Percentiles rank a stretch among this genome's conserved stretches.
Conservation (phyloP, 345 rosid genomes). For the Toxicodendron radicans region DNA sequence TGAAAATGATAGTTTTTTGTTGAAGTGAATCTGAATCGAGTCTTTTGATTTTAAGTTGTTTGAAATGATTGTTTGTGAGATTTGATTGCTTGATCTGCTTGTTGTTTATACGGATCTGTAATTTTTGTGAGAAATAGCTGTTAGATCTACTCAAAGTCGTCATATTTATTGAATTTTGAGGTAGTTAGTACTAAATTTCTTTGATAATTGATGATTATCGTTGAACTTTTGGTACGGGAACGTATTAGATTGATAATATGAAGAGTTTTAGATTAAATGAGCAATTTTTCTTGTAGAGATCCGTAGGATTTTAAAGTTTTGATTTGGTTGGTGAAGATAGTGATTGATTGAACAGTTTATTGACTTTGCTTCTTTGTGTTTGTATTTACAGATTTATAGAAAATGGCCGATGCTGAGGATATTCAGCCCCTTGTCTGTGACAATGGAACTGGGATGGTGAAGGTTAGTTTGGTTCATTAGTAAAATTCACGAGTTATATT, state of each 20-base stretch:
- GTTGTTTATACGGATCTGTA: constrained; percentile 22
- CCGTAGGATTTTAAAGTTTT: background rate
- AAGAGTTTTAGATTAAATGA: no score
- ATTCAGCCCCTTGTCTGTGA: constrained; percentile 81
- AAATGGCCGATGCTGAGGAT: constrained; percentile 94
- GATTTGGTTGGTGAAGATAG: background rate
- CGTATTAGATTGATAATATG: no score
- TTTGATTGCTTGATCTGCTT: constrained; percentile 24
- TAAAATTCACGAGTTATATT: background rate
- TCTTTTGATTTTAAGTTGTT: background rate
- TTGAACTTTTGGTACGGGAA: no score
- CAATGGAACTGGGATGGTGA: constrained; percentile 81
- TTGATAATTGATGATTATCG: no score
- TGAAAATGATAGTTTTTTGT: background rate
- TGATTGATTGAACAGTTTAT: background rate
- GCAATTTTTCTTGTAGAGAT: background rate
- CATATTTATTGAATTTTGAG: background rate
- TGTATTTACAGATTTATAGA: constrained; percentile 24
- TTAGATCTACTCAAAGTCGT: background rate
- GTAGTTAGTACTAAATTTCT: background rate
- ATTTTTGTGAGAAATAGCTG: background rate
- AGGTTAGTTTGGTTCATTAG: constrained; percentile 41
- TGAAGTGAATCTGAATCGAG: background rate
- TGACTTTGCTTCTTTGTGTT: background rate
- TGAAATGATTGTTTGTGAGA: background rate